Base-by-base conservation (phyloP, 2,329 filamentous ascomycete species). In the Aspergillus carbonarius region DNA sequence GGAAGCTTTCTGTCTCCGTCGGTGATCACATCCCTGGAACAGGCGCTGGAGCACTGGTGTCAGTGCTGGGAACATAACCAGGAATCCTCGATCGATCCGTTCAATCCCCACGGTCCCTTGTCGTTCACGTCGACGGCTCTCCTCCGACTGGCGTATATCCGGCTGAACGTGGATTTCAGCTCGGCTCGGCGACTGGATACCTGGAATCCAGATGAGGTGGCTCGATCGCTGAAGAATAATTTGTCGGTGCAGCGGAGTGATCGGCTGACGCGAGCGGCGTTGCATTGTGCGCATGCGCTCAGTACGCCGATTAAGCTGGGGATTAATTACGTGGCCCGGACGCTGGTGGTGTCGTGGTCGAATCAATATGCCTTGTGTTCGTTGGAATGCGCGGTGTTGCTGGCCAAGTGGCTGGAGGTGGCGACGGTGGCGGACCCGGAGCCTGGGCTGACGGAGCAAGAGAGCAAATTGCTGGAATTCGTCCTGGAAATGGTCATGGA, bases 341-440 rank as follows among this genome's bases (percentile, higher is more conserved):
- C 81, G 15, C 82, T 85, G 52, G 81, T 82, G 0, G 82, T 83
- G 46, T 81, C 84, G 49, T 85, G 83, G 82, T 83, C 81, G 4
- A 82, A 83, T 2, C 76, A 83, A n/a, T 82, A 85, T 54, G 82
- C 82, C 0, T 72, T 85, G 0, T 83, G 81, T 4, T 81, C 80
- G 1, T 72, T 85, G 0, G 83, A 85, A 63, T 84, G 82, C 18
- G 82, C 81, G 0, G 77, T 85, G 0, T 69, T 85, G 2, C 68
- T 85, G 0, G 81, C 80, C 13, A 85, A 84, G 47, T 74, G 72
- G 72, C 67, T 74, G 1, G 71, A 74, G 20, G 69, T 65, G 3
- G 70, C 69, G 4, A 74, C 71, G 0, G 67, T 68, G 0, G 42
- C 59, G 0, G 55, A 67, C 37, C 70, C 69, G 0, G 57, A 64